phyloP scores from a whole-genome alignment of 257 asterid species.

The Solanum clarkiae region DNA sequence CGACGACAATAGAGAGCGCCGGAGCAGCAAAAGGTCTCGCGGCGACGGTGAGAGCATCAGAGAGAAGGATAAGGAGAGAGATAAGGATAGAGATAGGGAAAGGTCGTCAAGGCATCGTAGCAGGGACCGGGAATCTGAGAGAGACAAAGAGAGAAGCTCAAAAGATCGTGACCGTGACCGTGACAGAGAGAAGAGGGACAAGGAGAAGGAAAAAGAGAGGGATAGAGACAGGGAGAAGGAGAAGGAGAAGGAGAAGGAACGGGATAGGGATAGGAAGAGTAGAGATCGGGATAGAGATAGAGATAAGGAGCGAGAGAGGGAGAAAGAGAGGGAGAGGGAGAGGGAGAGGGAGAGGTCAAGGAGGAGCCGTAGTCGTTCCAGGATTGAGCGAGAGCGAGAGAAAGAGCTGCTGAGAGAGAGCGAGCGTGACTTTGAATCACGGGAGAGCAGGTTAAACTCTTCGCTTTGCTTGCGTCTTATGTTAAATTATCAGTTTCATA shows the following conservation, averaged over 20 bases:
- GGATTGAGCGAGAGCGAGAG: constrained; percentile 36
- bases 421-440: constrained; percentile 32
- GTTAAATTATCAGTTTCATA: background rate
- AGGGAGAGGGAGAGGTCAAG: constrained; percentile 44
- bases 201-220: constrained; percentile 7
- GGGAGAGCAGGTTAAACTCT: constrained; percentile 72
- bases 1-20: constrained; percentile 54
- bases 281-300: constrained; percentile 12
- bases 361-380: constrained; percentile 69
- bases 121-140: constrained; percentile 34
- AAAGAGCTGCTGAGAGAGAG: constrained; percentile 35
- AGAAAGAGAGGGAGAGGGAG: constrained; percentile 10
- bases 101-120: constrained; percentile 52
- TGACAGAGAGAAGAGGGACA: constrained; percentile 18
- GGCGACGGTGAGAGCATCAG: constrained; percentile 27
- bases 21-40: constrained; percentile 58
- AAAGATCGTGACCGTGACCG: constrained; percentile 17
- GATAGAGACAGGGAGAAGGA: constrained; percentile 22
- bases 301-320: constrained; percentile 10
- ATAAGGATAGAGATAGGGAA: constrained; percentile 38
- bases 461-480: background rate
- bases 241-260: constrained; percentile 15
- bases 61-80: constrained; percentile 33
- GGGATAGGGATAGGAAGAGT: constrained; percentile 24
- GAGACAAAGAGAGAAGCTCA: constrained; percentile 34